These are phyloP conservation scores for Neopestalotiopsis sp. DNA, from an alignment of 2,329 filamentous ascomycete species.

Conservation along the genomic window DNA sequence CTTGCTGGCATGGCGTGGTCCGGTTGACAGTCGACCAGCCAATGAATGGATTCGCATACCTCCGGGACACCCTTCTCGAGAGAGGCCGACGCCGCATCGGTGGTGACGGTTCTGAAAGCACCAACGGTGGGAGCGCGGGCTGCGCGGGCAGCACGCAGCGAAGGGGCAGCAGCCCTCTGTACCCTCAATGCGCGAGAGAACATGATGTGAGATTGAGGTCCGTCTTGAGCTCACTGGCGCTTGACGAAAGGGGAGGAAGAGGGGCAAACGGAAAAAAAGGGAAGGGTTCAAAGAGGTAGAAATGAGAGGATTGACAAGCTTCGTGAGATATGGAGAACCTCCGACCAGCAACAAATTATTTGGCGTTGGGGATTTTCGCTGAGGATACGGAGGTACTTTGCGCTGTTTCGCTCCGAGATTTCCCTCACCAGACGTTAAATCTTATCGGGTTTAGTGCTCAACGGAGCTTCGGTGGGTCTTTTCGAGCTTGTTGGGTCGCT, in stretches of 20 bases:
- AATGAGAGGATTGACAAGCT: slow-evolving; percentile 1
- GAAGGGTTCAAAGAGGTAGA: slow-evolving; percentile 12
- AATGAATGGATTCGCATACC: slow-evolving; percentile 39
- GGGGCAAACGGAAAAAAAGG: neutral
- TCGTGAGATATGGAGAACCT: slow-evolving; percentile 17
- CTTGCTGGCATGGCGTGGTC: neutral
- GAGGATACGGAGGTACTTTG: slow-evolving; percentile 17
- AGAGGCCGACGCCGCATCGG: slow-evolving; percentile 90
- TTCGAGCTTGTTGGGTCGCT: slow-evolving; percentile 12
- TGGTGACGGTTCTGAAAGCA: slow-evolving; percentile 82
- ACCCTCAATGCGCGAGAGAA: slow-evolving; percentile 73
- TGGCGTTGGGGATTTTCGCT: slow-evolving; percentile 19
- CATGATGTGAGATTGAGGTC: slow-evolving; percentile 53
- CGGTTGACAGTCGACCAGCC: neutral
- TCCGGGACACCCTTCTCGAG: slow-evolving; percentile 71
- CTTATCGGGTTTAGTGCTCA: slow-evolving; percentile 6
- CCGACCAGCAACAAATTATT: slow-evolving; percentile 21
- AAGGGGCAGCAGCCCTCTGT: slow-evolving; percentile 57
- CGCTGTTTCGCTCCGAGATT: slow-evolving; percentile 15
- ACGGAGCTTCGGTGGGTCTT: slow-evolving; percentile 13
- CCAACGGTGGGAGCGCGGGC: slow-evolving; percentile 50
- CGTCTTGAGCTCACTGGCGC: neutral
- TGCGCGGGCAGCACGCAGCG: slow-evolving; percentile 56
- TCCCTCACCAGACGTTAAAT: slow-evolving; percentile 10
- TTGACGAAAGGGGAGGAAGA: slow-evolving; percentile 15